A percentile compares a stretch with the other conserved stretches of the same genome.
Evolutionary conservation across 2,329 filamentous ascomycete species (phyloP).

Genomic region (Phyllosticta citriasiana): DNA sequence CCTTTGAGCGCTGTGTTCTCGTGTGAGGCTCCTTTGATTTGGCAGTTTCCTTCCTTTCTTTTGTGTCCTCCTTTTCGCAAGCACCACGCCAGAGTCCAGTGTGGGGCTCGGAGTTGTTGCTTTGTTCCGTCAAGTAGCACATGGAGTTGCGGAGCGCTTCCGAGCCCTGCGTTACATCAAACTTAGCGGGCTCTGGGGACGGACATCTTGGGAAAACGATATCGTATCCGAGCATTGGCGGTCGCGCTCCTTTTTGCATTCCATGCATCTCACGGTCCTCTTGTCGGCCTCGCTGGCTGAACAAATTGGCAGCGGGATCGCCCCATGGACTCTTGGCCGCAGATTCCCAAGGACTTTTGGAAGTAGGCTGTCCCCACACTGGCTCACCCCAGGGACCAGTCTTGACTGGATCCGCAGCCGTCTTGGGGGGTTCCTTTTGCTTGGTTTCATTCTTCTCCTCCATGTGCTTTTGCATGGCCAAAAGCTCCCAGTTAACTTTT

Average conservation of each 20-base stretch:
- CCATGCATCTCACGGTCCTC: slow-evolving; percentile 38
- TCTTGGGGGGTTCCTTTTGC: slow-evolving; percentile 25
- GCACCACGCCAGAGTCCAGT: slow-evolving; percentile 55
- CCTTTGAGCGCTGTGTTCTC: neutral
- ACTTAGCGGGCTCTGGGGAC: slow-evolving; percentile 75
- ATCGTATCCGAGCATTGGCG: slow-evolving; percentile 81
- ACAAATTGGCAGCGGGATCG: slow-evolving; percentile 23
- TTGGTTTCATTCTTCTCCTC: slow-evolving; percentile 37
- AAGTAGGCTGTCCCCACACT: slow-evolving; percentile 10
- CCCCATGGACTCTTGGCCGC: slow-evolving; percentile 27
- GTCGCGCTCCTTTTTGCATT: slow-evolving; percentile 52
- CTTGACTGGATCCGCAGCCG: slow-evolving; percentile 12
- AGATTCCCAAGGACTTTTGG: slow-evolving; percentile 1
- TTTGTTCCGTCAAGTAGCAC: slow-evolving; percentile 42
- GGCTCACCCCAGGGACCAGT: slow-evolving; percentile 30
- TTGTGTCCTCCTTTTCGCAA: slow-evolving; percentile 14
- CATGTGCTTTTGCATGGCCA: slow-evolving; percentile 71
- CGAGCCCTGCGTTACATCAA: slow-evolving; percentile 62
- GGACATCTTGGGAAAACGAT: slow-evolving; percentile 70
- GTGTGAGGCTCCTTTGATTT: slow-evolving; percentile 10
- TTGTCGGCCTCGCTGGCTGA: slow-evolving; percentile 15
- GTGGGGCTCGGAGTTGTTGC: slow-evolving; percentile 35
- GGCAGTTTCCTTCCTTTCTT: slow-evolving; percentile 11
- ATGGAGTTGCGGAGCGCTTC: slow-evolving; percentile 40
- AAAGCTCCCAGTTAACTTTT: slow-evolving; percentile 62